Base-by-base conservation (phyloP, 2,329 filamentous ascomycete genomes). In the Paracorniculantispora psalliotae region DNA sequence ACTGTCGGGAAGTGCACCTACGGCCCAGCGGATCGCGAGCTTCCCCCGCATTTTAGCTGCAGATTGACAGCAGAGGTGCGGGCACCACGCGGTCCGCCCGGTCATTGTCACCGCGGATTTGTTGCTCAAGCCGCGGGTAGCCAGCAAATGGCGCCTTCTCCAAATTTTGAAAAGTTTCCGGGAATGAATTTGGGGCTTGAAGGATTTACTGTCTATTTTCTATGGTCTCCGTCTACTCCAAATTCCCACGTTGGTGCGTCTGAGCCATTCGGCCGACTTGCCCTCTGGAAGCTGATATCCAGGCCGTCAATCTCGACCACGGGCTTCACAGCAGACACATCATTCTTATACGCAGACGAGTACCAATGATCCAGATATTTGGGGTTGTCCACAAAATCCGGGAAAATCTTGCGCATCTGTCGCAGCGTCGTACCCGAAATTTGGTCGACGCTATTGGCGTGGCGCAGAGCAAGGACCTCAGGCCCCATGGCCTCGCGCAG, bases 381-480 rank as follows among this genome's bases (percentile, higher is more conserved):
- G 7, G 68, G 68, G 26, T 77, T 69, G 28, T 74, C 72, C 61
- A 85, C 84, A n/a, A 87, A 69, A 26, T 81, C 77, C 0, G 82
- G 81, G 65, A 79, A 81, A 8, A 75, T 74, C 41, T 71, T 67
- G 57, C 78, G 75, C 81, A 87, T 79, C 28, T 77, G 77, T 59
- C 76, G 77, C 63, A 88, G 68, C 8, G 83, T 84, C 1, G 81
- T 79, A 48, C 80, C 81, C 0, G 84, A 85, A 39, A 88, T 85
- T 48, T 85, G 82, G 59, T 88, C 85, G 1, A 88, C 85, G 62
- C 83, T 87, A 66, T 88, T 81, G 50, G 79, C 77, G 64, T 88
- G 84, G 3, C 82, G 72, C 54, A 88, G 67, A 6, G 75, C 71
- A 28, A 85, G 79, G 65, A 88, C 87, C 1, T 81, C 78, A 0